A percentile compares a stretch with the other conserved stretches of the same genome.
These are phyloP conservation scores for Lactuca saligna DNA, from an alignment of 129 eudicot species.

Conservation along the genomic window DNA sequence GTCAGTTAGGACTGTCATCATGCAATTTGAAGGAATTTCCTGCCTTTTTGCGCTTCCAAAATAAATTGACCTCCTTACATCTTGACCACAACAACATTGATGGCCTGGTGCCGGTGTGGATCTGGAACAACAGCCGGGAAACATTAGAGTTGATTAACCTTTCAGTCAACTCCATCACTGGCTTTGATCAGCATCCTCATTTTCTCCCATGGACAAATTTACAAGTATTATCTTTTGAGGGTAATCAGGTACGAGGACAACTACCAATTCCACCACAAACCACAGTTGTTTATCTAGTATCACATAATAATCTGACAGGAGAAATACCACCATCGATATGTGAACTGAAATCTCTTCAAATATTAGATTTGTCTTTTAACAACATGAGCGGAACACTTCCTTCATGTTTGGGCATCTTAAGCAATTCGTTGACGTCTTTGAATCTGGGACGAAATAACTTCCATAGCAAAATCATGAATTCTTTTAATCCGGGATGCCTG, in stretches of 20 bases:
- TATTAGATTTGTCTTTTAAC: not conserved
- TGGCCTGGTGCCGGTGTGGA: conserved; percentile 5
- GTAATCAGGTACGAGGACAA: conserved; percentile 4
- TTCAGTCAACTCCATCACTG: conserved; percentile 7
- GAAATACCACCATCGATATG: conserved; percentile 3
- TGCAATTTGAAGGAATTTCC: conserved; percentile 27
- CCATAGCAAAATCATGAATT: not conserved
- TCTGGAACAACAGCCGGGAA: conserved; percentile 20
- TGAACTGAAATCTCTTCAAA: conserved; percentile 9
- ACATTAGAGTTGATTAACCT: conserved; percentile 6
- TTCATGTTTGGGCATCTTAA: not conserved
- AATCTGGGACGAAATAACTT: not conserved
- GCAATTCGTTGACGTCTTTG: not conserved
- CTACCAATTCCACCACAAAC: conserved; percentile 23
- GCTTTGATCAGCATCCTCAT: not conserved
- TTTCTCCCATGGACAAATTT: conserved; percentile 20
- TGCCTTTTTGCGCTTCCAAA: not conserved
- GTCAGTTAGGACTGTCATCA: not conserved
- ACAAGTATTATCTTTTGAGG: not conserved
- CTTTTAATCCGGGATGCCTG: not conserved
- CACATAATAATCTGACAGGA: conserved; percentile 7
- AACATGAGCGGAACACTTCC: not conserved
- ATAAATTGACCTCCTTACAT: not conserved
- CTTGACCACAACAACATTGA: not conserved
- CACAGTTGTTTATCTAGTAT: not conserved